phyloP scores from a whole-genome alignment of 2,329 filamentous ascomycete genomes.

The Cylindrodendrum hubeiense region DNA sequence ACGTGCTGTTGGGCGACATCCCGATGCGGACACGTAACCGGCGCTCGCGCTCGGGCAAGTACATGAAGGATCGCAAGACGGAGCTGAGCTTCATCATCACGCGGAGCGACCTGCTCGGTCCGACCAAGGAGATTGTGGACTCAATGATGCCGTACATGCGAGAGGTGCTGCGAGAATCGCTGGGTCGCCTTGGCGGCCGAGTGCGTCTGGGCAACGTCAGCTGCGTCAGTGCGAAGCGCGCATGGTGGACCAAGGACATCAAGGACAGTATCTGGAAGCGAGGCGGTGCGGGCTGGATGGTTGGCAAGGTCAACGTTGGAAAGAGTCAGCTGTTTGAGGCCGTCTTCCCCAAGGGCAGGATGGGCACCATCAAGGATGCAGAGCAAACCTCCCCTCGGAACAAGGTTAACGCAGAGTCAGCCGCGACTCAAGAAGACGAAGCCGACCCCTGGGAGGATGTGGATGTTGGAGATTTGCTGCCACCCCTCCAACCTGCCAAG shows the following conservation, averaged over 20 bases:
- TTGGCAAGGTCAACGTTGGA: conserved; percentile 98
- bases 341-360: conserved; percentile 83
- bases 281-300: conserved; percentile 92
- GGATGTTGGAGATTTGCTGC: conserved; percentile 73
- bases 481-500: conserved; percentile 78
- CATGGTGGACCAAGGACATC: conserved; percentile 91
- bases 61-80: conserved; percentile 74
- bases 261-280: conserved; percentile 88
- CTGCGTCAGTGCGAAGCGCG: conserved; percentile 86
- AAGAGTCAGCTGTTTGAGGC: conserved; percentile 93
- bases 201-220: conserved; percentile 89
- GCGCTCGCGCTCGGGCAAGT: conserved; percentile 76
- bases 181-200: conserved; percentile 75
- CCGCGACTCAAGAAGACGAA: conserved; percentile 47
- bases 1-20: conserved; percentile 76
- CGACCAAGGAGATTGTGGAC: conserved; percentile 86
- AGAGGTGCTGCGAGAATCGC: conserved; percentile 79
- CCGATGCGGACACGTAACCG: conserved; percentile 85
- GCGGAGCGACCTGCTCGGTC: conserved; percentile 85
- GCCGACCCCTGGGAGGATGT: conserved; percentile 37
- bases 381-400: conserved; percentile 28
- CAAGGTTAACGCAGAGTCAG: conserved; percentile 29
- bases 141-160: conserved; percentile 86
- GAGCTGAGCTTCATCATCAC: conserved; percentile 94
- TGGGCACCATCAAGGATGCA: conserved; percentile 48